phyloP scores from a whole-genome alignment of 129 eudicot genomes.

The Lactuca saligna region DNA sequence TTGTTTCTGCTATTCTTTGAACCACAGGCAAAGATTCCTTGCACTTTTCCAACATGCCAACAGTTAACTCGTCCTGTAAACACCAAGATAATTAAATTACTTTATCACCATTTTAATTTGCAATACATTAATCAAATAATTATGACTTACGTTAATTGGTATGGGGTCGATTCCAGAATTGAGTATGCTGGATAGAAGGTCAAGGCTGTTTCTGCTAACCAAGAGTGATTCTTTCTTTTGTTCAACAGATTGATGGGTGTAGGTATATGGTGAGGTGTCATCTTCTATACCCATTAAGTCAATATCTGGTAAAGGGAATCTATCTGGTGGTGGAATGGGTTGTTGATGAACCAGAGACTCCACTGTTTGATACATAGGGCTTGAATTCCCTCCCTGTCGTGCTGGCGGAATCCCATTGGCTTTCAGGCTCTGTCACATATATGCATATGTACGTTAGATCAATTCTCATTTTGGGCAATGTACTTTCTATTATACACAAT shows the following conservation, averaged over 20 bases:
- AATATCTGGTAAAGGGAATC: conserved; percentile 63
- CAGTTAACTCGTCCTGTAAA: conserved; percentile 78
- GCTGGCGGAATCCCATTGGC: conserved; percentile 42
- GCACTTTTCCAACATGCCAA: conserved; percentile 85
- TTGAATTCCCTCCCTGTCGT: conserved; percentile 36
- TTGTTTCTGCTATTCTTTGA: conserved; percentile 76
- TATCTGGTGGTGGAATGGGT: conserved; percentile 53
- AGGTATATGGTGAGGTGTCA: conserved; percentile 28
- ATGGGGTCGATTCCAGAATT: conserved; percentile 63
- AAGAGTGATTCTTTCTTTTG: conserved; percentile 78
- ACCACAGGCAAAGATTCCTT: conserved; percentile 68
- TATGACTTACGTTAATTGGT: conserved; percentile 60
- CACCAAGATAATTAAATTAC: too few species aligned
- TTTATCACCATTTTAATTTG: not conserved
- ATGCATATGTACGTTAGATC: not conserved
- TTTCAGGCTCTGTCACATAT: conserved; percentile 54
- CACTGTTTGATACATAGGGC: conserved; percentile 40
- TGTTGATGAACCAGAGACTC: conserved; percentile 58
- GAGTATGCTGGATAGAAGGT: conserved; percentile 82
- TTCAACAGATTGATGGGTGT: conserved; percentile 47
- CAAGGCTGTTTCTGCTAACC: conserved; percentile 71
- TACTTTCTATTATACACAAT: not conserved
- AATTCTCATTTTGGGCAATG: not conserved
- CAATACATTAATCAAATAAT: not conserved
- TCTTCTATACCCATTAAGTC: conserved; percentile 39